Base-by-base conservation (phyloP, 2,329 filamentous ascomycete species). In the Colletotrichum graminicola region DNA sequence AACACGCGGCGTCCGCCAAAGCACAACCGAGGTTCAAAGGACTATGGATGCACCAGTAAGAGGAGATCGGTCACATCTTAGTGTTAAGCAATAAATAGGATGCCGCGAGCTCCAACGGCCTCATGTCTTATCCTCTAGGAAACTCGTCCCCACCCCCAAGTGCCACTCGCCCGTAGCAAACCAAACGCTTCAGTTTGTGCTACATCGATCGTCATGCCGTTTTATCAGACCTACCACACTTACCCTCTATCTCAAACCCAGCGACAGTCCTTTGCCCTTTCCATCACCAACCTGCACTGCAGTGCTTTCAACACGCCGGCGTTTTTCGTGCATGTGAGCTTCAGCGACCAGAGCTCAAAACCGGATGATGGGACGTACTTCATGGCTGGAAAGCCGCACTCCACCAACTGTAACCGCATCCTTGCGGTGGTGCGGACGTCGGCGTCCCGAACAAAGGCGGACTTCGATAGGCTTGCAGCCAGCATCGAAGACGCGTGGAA, bases 261-360 rank as follows among this genome's bases (percentile, higher is more conserved):
- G 39, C 18, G 29, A 16, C 56, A 67, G 34, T 55, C 56, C 0
- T 57, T 67, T 21, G 63, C 63, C 4, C 10, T 49, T 1, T 43
- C 63, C 14, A 67, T 62, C 12, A 71, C 56, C 23, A 45, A 56
- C 12, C 29, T 67, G 7, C 67, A 71, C n/a, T 71, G 49, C 34
- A 57, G n/a, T 3, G 56, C 67, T 10, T 71, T 71, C 26, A 36
- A 43, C 11, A 62, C 49, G 7, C 63, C 67, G 2, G 32, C 63
- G 2, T 67, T 62, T 14, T 67, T 71, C 18, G 51, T 71, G 3
- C 67, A 71, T 43, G 67, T 62, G 0, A 62, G 26, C 21, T 71
- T 67, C 12, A 43, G 49, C 39, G 51, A 67, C 8, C 11, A 67
- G 23, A n/a, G 62, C n/a, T 6, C 18, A 5, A 10, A 39, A 2